Evolutionary conservation across 176 grass and related monocot genomes (phyloP).

Genomic region (Musa troglodytarum): DNA sequence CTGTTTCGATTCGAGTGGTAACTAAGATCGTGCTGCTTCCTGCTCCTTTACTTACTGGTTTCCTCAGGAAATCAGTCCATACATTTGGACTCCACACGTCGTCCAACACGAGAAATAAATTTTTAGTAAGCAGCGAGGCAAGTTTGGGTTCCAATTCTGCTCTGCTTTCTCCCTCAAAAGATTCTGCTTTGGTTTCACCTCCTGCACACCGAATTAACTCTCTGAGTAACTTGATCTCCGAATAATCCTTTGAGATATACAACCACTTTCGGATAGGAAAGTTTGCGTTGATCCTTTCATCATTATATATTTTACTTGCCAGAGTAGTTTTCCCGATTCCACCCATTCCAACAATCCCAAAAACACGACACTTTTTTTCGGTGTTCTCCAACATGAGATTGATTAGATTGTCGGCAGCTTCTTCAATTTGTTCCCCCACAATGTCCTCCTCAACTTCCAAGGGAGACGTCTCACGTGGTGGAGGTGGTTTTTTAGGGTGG

Average conservation of each 20-base stretch:
- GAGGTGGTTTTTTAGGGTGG: neutral
- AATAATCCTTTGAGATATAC: slow-evolving; percentile 11
- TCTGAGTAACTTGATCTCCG: slow-evolving; percentile 46
- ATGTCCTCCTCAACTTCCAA: no score
- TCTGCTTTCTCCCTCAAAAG: slow-evolving; percentile 28
- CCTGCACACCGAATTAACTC: slow-evolving; percentile 39
- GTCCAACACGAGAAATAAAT: slow-evolving; percentile 64
- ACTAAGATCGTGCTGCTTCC: neutral
- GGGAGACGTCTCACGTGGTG: neutral
- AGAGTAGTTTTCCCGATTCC: no score
- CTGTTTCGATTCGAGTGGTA: neutral
- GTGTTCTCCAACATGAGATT: no score
- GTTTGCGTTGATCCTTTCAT: no score
- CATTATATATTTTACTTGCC: no score
- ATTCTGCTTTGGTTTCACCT: slow-evolving; percentile 13
- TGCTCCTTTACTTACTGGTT: neutral
- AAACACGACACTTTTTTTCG: no score
- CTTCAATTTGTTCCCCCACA: no score
- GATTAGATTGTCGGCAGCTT: no score
- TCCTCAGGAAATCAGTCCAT: no score
- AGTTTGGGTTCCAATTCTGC: slow-evolving; percentile 47
- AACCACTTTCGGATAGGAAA: no score
- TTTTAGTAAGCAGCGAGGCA: slow-evolving; percentile 39
- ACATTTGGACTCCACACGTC: slow-evolving; percentile 52
- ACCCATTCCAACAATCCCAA: no score